A percentile compares a stretch with the other conserved stretches of the same genome.
These are phyloP conservation scores for Phaeotremella skinneri DNA, from an alignment of 768 basidiomycete genomes.

Conservation along the genomic window DNA sequence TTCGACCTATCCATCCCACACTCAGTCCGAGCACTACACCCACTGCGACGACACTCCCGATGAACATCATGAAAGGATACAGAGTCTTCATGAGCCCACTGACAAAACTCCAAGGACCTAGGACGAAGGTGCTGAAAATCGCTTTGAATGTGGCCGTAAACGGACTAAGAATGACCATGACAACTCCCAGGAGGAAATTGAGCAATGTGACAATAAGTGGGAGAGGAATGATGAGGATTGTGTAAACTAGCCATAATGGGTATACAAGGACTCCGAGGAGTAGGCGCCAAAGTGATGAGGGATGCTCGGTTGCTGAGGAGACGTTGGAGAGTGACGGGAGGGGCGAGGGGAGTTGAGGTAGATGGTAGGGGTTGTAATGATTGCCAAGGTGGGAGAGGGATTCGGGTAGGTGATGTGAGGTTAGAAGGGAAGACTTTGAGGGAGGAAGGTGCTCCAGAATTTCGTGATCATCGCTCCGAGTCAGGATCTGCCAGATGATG, in stretches of 20 bases:
- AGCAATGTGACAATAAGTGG: slow-evolving; percentile 19
- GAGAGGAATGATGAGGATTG: slow-evolving; percentile 31
- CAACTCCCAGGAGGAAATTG: slow-evolving; percentile 63
- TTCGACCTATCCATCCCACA: slow-evolving; percentile 33
- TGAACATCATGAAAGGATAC: slow-evolving; percentile 40
- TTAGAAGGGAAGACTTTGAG: slow-evolving; percentile 13
- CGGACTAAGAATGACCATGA: slow-evolving; percentile 79
- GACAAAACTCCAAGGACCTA: slow-evolving; percentile 20
- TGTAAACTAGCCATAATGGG: slow-evolving; percentile 31
- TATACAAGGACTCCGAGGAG: slow-evolving; percentile 26
- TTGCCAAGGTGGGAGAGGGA: slow-evolving; percentile 14
- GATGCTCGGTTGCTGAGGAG: background rate
- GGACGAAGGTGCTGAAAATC: slow-evolving; percentile 24
- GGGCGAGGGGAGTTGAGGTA: slow-evolving; percentile 32
- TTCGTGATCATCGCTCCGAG: slow-evolving; percentile 39
- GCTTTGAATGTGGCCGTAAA: slow-evolving; percentile 61
- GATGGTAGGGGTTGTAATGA: slow-evolving; percentile 23
- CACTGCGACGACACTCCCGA: slow-evolving; percentile 31
- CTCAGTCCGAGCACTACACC: slow-evolving; percentile 36
- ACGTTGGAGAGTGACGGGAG: slow-evolving; percentile 6
- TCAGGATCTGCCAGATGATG: slow-evolving; percentile 43
- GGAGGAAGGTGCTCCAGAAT: slow-evolving; percentile 32
- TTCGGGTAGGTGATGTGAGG: slow-evolving; percentile 17
- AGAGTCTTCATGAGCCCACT: slow-evolving; percentile 19
- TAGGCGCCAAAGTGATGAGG: slow-evolving; percentile 11